A percentile compares a stretch with the other conserved stretches of the same genome.
These are phyloP conservation scores for Fusarium burgessii DNA, from an alignment of 2,329 filamentous ascomycete genomes.

Conservation along the genomic window DNA sequence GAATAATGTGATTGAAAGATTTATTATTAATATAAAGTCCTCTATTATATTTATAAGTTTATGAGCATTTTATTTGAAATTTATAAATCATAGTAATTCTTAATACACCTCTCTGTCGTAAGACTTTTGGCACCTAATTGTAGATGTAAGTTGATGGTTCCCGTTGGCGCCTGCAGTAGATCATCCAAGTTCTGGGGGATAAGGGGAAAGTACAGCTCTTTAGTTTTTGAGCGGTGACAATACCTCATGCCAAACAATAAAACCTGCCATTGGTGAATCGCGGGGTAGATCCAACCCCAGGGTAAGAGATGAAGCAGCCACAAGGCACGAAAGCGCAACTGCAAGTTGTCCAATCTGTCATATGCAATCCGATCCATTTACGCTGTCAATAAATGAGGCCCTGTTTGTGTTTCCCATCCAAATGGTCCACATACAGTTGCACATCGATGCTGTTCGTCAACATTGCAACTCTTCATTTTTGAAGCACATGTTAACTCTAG, in stretches of 20 bases:
- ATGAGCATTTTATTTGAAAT: no score
- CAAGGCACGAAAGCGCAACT: slow-evolving; percentile 14
- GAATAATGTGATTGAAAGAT: no score
- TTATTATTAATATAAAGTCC: no score
- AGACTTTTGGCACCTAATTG: no score
- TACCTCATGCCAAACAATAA: slow-evolving; percentile 2
- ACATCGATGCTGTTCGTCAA: neutral
- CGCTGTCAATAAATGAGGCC: neutral
- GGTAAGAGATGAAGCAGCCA: slow-evolving; percentile 30
- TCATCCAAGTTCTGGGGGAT: neutral
- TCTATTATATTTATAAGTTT: no score
- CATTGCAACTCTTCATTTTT: neutral
- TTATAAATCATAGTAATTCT: no score
- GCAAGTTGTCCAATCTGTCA: neutral
- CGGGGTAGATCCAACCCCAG: slow-evolving; percentile 34
- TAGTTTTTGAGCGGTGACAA: neutral
- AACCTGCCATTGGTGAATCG: slow-evolving; percentile 35
- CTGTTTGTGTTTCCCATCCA: neutral
- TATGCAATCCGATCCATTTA: neutral
- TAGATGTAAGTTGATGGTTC: neutral
- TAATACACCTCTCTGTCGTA: no score
- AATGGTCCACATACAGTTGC: neutral
- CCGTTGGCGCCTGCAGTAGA: neutral
- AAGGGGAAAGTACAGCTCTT: neutral
- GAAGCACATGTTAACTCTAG: neutral